Base-by-base conservation (phyloP, 108 stramenopile genomes). In the Discostella stelligeroides region DNA sequence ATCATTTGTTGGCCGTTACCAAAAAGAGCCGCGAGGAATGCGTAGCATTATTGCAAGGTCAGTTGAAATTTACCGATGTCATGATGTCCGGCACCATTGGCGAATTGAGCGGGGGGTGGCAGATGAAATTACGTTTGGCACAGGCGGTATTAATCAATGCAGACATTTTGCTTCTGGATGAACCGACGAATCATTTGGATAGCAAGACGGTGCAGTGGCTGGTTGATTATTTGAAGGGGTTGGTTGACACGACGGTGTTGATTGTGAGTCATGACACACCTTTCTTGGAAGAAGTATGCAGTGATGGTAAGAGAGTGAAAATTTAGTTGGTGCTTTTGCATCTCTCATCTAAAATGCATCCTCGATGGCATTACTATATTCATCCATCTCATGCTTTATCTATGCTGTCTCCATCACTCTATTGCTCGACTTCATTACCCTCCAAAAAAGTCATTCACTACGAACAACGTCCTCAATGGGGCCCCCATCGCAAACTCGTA, bases 71-170 rank as follows among this genome's bases (percentile, higher is more conserved):
- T 61, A 91, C 95, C 7, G 85, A 95, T 28, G 81, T 74, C 49
- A 92, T 96, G 85, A 91, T 96, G 60, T 46, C 80, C 7, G 92
- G 95, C 23, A 90, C 91, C 11, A 96, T 99, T 53, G 97, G 95
- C 14, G 88, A 87, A 34, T 77, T 98, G 63, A 92, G 90, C 9
- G 99, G 99, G 12, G 98, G 99, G 21, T 98, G 98, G 98, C 95
- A 97, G 75, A 98, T 98, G 98, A 98, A 98, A 63, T 75, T 94
- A 20, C 66, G 89, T 38, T 70, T 94, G 62, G 87, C 87, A 47
- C 82, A 82, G 60, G 92, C 92, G 41, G 87, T 92, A 41, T 66
- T 94, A 39, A 71, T 91, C 27, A 68, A 94, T 53, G 92, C 97
- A 0, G 98, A 99, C 67, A 97, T 99, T 73, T 86, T 96, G 39